Conservation (phyloP, 805 yeast genomes). For the Cyberlindnera sargentensis region DNA sequence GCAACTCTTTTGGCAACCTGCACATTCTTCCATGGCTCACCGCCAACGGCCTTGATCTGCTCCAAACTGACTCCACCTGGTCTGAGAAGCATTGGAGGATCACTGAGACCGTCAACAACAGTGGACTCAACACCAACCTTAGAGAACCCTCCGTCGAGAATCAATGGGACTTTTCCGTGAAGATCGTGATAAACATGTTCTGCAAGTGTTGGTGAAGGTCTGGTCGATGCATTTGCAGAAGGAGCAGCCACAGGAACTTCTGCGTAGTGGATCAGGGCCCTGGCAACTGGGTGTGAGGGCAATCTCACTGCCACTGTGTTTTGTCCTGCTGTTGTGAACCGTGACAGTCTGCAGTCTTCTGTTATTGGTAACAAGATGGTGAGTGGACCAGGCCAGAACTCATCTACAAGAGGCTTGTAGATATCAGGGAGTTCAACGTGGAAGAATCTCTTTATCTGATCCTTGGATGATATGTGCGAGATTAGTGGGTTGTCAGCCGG, state of each 20-base stretch:
- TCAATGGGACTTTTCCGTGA: conserved; percentile 70
- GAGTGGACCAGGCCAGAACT: conserved; percentile 95
- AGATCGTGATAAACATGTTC: conserved; percentile 79
- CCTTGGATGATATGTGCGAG: conserved; percentile 74
- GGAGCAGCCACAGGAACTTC: conserved; percentile 96
- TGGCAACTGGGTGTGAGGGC: conserved; percentile 81
- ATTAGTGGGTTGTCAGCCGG: conserved; percentile 96
- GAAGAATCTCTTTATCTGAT: conserved; percentile 60
- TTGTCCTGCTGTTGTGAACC: conserved; percentile 78
- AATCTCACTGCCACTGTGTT: conserved; percentile 87
- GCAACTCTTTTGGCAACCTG: conserved; percentile 61
- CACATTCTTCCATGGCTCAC: conserved; percentile 57
- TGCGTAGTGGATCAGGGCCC: conserved; percentile 79
- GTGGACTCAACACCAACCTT: conserved; percentile 90
- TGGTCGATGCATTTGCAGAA: conserved; percentile 92
- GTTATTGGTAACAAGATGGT: conserved; percentile 71
- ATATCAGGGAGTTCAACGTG: conserved; percentile 54
- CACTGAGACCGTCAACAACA: conserved; percentile 81
- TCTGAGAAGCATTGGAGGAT: conserved; percentile 81
- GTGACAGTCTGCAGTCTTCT: conserved; percentile 47
- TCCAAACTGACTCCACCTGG: conserved; percentile 94
- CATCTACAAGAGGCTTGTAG: conserved; percentile 55
- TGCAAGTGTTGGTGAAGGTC: conserved; percentile 91
- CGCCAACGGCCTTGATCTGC: conserved; percentile 60
- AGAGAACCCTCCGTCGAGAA: conserved; percentile 88